Base-by-base conservation (phyloP, 2,329 filamentous ascomycete genomes). In the Pseudogymnoascus sp. region DNA sequence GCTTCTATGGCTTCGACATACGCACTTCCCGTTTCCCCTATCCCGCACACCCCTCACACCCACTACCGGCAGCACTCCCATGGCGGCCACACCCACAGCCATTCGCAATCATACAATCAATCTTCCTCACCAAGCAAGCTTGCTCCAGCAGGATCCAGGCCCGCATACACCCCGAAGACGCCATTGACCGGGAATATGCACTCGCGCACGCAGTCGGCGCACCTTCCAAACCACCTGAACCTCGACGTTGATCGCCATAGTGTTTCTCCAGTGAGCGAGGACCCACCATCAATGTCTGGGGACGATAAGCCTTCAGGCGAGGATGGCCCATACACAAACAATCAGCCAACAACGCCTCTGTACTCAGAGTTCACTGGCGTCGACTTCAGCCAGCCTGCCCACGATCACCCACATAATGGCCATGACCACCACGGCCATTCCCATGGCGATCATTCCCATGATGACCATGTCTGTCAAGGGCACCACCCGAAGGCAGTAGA, bases 1-100 rank as follows among this genome's bases (percentile, higher is more conserved):
- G 44, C 44, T 50, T 14, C 14, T 50, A 74, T 74, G 72, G 72
- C 72, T 65, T 73, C 72, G 47, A 69, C 71, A 38, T 73, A 73
- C 67, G 70, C 71, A 63, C 68, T 74, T 26, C 72, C 72, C 59
- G 70, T 69, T 40, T 72, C 72, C 33, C 68, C 71, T 42, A 70
- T 72, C 38, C 70, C 70, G 59, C 67, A 72, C 63, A 68, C 67
- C 50, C 29, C 63, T 1, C 66, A 68, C 61, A 44, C 38, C 38
- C 65, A 69, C 24, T 50, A 35, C 11, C 64, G 66, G 61, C 59
- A 67, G 64, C 67, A 63, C 37, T 37, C 26, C 62, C 65, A 68
- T 60, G 61, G 50, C 37, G 42, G 29, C 38, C 64, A 64, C 61
- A 31, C 37, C 62, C 62, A 65, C 40, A 62, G 59, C 33, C 63